Evolutionary conservation across 495 filamentous ascomycete species (phyloP).

Genomic region (Hypoxylon fuscum): DNA sequence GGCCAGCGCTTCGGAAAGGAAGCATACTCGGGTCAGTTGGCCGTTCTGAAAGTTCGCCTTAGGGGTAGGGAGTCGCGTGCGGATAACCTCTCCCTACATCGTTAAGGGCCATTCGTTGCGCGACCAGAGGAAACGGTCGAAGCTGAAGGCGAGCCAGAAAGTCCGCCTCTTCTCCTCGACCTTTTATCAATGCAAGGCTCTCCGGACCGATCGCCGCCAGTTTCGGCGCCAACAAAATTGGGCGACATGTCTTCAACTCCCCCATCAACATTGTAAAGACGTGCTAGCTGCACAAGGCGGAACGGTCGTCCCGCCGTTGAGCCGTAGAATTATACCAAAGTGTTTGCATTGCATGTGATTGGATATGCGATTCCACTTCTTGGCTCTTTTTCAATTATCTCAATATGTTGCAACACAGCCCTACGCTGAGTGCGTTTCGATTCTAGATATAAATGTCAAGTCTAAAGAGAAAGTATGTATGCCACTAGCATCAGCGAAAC

Average conservation of each 20-base stretch:
- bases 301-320: not conserved
- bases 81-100: slow-evolving; percentile 54
- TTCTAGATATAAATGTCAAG: no score
- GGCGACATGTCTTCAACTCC: not conserved
- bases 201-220: not conserved
- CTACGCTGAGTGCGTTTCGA: no score
- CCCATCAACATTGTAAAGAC: not conserved
- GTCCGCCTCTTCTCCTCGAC: slow-evolving; percentile 57
- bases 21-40: slow-evolving; percentile 49
- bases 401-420: no score
- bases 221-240: not conserved
- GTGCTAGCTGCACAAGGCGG: not conserved
- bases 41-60: slow-evolving; percentile 58
- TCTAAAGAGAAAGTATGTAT: no score
- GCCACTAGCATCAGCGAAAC: no score
- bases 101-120: slow-evolving; percentile 54
- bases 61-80: slow-evolving; percentile 53
- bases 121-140: slow-evolving; percentile 60
- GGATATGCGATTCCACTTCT: no score
- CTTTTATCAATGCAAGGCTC: not conserved
- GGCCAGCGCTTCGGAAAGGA: slow-evolving; percentile 52
- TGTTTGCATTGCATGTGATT: no score
- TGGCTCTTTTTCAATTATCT: no score
- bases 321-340: no score
- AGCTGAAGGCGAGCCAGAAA: slow-evolving; percentile 63